phyloP scores from a whole-genome alignment of 2,329 filamentous ascomycete genomes.

The Talaromyces sp. region DNA sequence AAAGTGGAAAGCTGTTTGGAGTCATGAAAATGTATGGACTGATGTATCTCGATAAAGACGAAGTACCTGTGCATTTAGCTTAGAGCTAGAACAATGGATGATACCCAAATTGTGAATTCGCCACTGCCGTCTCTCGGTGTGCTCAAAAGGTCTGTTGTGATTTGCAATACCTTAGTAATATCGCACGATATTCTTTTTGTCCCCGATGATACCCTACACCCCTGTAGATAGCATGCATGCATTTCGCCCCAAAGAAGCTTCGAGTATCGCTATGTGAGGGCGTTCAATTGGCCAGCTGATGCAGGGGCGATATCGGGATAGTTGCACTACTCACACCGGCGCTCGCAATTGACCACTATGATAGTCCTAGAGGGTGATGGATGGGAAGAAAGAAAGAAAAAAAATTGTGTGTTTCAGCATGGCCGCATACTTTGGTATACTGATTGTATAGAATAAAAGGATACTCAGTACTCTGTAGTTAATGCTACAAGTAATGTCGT shows the following conservation, averaged over 20 bases:
- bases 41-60: neutral
- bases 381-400: no score
- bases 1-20: neutral
- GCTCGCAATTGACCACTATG: no score
- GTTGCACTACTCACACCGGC: neutral
- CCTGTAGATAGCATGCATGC: neutral
- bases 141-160: neutral
- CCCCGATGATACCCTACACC: neutral
- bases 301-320: neutral
- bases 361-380: no score
- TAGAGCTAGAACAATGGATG: constrained; percentile 9
- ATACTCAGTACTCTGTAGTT: neutral
- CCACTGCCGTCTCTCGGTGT: no score
- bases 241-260: neutral
- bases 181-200: neutral
- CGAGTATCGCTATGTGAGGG: neutral
- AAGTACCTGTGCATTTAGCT: neutral
- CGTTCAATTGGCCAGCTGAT: neutral
- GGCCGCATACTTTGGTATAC: neutral
- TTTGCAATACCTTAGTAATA: neutral
- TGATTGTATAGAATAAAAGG: neutral
- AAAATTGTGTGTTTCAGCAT: neutral
- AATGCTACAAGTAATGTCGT: neutral
- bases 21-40: neutral
- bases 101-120: constrained; percentile 10